A percentile compares a stretch with the other conserved stretches of the same genome.
Conservation (phyloP, 805 yeast species). For the Cyberlindnera nakhonratchasimensis region DNA sequence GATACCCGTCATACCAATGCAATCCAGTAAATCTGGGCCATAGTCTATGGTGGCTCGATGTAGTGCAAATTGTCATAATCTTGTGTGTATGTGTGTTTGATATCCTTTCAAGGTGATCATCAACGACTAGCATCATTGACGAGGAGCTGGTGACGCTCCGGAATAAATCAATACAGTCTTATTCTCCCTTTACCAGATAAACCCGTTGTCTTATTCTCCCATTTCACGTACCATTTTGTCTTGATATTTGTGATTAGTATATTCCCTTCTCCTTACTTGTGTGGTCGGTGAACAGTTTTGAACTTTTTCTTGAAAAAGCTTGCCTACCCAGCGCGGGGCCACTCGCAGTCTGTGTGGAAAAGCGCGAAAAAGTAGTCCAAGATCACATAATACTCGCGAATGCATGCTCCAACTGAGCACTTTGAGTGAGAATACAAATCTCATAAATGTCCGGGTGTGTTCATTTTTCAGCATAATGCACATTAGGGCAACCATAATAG, state of each 20-base stretch:
- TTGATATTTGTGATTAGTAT: constrained; percentile 10
- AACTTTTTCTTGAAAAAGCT: constrained; percentile 10
- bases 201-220: background rate
- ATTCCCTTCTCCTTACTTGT: background rate
- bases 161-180: constrained; percentile 4
- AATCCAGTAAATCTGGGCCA: too few relatives aligned
- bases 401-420: background rate
- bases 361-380: constrained; percentile 6
- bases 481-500: background rate
- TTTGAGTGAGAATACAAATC: too few relatives aligned
- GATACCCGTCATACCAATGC: too few relatives aligned
- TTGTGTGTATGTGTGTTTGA: background rate
- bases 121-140: background rate
- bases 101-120: constrained; percentile 12
- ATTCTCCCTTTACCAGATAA: constrained; percentile 3
- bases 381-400: background rate
- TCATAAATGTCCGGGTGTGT: background rate
- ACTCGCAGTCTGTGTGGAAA: background rate
- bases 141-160: constrained; percentile 10
- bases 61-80: too few relatives aligned
- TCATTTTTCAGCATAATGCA: too few relatives aligned
- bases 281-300: constrained; percentile 7
- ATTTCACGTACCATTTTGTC: constrained; percentile 16
- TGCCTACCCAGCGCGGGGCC: background rate
- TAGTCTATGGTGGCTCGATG: too few relatives aligned